Evolutionary conservation across 306 rosid genomes (phyloP).

Genomic region (Purshia tridentata): DNA sequence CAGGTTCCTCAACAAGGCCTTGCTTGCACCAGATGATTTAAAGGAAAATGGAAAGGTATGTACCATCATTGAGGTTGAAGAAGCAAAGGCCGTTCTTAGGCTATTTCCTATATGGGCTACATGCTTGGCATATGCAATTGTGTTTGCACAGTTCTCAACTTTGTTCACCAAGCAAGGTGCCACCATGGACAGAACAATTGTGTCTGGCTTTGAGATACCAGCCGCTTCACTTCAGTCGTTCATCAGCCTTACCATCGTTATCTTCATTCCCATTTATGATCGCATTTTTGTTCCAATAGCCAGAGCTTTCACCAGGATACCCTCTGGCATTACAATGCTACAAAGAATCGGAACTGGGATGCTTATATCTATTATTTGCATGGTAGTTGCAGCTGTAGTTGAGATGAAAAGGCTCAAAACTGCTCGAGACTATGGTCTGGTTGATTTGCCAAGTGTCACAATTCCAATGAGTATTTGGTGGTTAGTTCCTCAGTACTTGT

Average conservation of each 20-base stretch:
- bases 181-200: constrained; percentile 43
- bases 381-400: constrained; percentile 44
- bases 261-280: constrained; percentile 49
- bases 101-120: constrained; percentile 39
- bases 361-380: constrained; percentile 30
- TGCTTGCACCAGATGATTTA: constrained; percentile 15
- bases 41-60: constrained; percentile 17
- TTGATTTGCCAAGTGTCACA: constrained; percentile 44
- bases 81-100: constrained; percentile 41
- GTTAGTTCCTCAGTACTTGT: constrained; percentile 55
- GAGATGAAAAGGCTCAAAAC: constrained; percentile 52
- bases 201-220: constrained; percentile 35
- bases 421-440: constrained; percentile 42
- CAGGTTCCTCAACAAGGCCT: constrained; percentile 43
- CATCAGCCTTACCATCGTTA: constrained; percentile 10
- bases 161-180: constrained; percentile 50
- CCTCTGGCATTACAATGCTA: constrained; percentile 55
- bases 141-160: constrained; percentile 35
- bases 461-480: constrained; percentile 64
- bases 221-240: constrained; percentile 56
- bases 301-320: constrained; percentile 41
- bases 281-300: constrained; percentile 45
- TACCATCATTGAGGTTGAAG: constrained; percentile 34
- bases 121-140: constrained; percentile 31
- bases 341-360: constrained; percentile 66